A percentile compares a stretch with the other conserved stretches of the same genome.
Evolutionary conservation across 2,329 filamentous ascomycete species (phyloP).

Genomic region (Elsinoe necatrix): DNA sequence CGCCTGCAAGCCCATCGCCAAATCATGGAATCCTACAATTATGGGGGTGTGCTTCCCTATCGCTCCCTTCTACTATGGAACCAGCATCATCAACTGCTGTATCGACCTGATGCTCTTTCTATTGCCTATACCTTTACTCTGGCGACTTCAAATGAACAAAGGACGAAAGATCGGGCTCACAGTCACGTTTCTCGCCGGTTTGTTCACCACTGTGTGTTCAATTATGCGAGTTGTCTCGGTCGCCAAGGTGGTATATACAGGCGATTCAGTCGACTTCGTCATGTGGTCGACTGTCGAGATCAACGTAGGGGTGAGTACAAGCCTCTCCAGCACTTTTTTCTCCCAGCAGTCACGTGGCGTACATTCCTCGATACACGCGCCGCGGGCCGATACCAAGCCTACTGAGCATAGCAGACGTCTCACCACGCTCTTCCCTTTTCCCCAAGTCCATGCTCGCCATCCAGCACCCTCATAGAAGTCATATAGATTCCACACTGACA

Average conservation of each 20-base stretch:
- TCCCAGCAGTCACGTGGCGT: not conserved
- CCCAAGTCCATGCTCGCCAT: not conserved
- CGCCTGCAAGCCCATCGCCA: conserved; percentile 1
- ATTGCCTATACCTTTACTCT: conserved; percentile 2
- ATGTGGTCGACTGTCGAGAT: conserved; percentile 12
- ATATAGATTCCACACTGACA: not conserved
- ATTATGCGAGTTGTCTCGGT: not conserved
- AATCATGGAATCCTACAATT: not conserved
- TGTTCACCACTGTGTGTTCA: not conserved
- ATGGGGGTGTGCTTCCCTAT: conserved; percentile 2
- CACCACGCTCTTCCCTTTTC: no score
- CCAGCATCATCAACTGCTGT: conserved; percentile 6
- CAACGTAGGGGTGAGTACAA: conserved; percentile 14
- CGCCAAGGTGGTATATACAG: not conserved
- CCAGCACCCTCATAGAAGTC: no score
- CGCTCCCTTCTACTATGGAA: conserved; percentile 3
- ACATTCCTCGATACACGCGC: no score
- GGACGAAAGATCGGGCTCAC: conserved; percentile 2
- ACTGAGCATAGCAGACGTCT: no score
- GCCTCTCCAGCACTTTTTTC: not conserved
- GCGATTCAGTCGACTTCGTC: conserved; percentile 1
- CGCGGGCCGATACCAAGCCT: no score
- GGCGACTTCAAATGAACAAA: conserved; percentile 3
- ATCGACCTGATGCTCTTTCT: conserved; percentile 7
- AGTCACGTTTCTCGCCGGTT: not conserved